Evolutionary conservation across 306 rosid genomes (phyloP).

Genomic region (Rosa multiflora): DNA sequence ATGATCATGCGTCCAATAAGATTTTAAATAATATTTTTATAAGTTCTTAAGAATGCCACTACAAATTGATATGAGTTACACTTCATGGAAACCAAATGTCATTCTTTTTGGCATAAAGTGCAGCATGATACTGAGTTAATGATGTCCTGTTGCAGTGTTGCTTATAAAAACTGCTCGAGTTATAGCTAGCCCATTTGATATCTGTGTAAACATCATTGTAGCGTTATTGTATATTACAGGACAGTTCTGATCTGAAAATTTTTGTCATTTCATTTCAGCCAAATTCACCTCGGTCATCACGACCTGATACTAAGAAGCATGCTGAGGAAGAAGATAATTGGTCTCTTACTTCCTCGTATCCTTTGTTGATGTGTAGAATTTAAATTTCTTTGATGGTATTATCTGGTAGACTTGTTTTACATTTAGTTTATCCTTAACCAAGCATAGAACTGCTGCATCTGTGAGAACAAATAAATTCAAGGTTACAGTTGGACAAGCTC

Average conservation of each 20-base stretch:
- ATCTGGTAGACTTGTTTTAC: neutral
- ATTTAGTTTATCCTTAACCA: conserved; percentile 46
- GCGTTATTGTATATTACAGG: neutral
- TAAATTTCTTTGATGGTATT: neutral
- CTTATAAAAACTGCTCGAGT: neutral
- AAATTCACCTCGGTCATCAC: conserved; percentile 63
- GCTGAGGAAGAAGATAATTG: conserved; percentile 78
- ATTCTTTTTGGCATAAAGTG: neutral
- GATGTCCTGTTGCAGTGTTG: neutral
- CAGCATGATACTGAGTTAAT: conserved; percentile 9
- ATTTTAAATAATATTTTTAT: neutral
- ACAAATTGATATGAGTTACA: neutral
- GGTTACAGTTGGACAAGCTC: conserved; percentile 91
- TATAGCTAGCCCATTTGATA: no score
- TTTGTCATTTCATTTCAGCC: conserved; percentile 42
- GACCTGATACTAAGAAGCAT: conserved; percentile 60
- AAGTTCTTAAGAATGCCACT: neutral
- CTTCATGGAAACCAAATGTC: neutral
- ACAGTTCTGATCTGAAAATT: conserved; percentile 11
- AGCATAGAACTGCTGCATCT: conserved; percentile 59
- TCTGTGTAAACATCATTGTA: neutral
- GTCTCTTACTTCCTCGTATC: conserved; percentile 92
- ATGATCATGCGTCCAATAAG: neutral
- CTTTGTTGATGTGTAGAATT: conserved; percentile 38
- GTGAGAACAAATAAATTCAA: conserved; percentile 56